Base-by-base conservation (phyloP, 352 stramenopile genomes). In the Saprolegnia parasitica region DNA sequence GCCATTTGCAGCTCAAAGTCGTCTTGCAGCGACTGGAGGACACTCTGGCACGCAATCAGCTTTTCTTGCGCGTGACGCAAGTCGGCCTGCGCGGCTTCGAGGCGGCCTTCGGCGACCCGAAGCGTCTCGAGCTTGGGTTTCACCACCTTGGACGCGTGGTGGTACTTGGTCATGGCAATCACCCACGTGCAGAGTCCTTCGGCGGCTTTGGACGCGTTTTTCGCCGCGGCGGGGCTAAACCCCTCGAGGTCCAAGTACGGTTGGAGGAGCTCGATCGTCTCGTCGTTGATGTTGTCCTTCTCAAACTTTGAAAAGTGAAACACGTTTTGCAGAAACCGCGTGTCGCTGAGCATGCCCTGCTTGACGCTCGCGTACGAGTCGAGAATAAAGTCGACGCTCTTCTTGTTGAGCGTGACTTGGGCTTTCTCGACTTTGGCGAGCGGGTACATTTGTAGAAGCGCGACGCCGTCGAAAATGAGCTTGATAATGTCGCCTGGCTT, bases 71-170 rank as follows among this genome's bases (percentile, higher is more conserved):
- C 89, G 4, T 79, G 74, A 42, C 84, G 76, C 5, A 97, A 75
- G 40, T 83, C 84, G 15, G 77, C 71, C 39, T 97, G 86, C 13
- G 90, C 89, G 1, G 86, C 86, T 64, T 94, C 86, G 40, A 97
- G 88, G 56, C 88, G 88, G 4, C 88, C 88, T 68, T 97, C 88
- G 2, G 89, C 83, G 21, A 97, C 84, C 5, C 83, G 72, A n/a
- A 98, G 74, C n/a, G 87, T 87, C 74, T 97, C 91, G 4, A 97
- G 78, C 68, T 97, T 97, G 1, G 91, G 91, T 72, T 97, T 96
- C 0, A 98, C 90, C n/a, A 97, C 86, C 65, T 97, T 98, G 1
- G 85, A 95, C 0, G 89, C 91, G 64, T 95, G 85, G 72, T 97
- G 85, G 67, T 98, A 98, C 77, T 95, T 87, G 58, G 77, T 91